Evolutionary conservation across 116 monocot species (phyloP), one percentile per base, ranked within the genome.

Genomic region (Zostera marina): DNA sequence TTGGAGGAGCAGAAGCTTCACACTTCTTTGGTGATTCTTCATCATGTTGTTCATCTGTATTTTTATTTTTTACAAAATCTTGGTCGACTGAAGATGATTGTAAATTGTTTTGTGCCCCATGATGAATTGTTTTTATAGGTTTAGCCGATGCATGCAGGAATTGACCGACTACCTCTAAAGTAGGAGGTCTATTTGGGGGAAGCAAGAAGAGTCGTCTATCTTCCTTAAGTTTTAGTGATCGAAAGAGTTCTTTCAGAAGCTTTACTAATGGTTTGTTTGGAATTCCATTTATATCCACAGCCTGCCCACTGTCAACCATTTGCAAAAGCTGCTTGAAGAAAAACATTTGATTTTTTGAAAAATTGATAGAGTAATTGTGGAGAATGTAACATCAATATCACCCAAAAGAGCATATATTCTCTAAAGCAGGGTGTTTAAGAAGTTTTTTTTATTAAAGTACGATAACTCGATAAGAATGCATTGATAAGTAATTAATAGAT

Each of bases 281-380:
- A 73, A 99, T 72, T 54, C 79, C 91, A n/a, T 72, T 66, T 8
- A 91, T 58, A 71, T 91, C 81, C 66, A 91, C 91, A 58, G 83
- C 91, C 56, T 99, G 79, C 4, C 99, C 91, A 73, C 58, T 80
- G 52, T 99, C 99, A 67, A 99, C 64, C 81, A 91, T 79, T 81
- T 87, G 66, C 43, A 91, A 76, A 71, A 99, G 78, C 99, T 99
- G 77, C 55, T 64, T 16, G 8, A 47, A 45, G n/a, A 66, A 64
- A 15, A 52, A 42, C 53, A 21, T 8, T 43, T 23, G n/a, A 24
- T 54, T 11, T 21, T 8, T 9, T 19, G 17, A 61, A 40, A 24
- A 15, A 42, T 23, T 40, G 19, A 19, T 24, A 14, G 26, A 39
- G 44, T 11, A 51, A 14, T 11, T 20, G 3, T 41, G 24, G 42